Conservation (phyloP, 1,284 basidiomycete genomes). For the Sporisorium exsertum region DNA sequence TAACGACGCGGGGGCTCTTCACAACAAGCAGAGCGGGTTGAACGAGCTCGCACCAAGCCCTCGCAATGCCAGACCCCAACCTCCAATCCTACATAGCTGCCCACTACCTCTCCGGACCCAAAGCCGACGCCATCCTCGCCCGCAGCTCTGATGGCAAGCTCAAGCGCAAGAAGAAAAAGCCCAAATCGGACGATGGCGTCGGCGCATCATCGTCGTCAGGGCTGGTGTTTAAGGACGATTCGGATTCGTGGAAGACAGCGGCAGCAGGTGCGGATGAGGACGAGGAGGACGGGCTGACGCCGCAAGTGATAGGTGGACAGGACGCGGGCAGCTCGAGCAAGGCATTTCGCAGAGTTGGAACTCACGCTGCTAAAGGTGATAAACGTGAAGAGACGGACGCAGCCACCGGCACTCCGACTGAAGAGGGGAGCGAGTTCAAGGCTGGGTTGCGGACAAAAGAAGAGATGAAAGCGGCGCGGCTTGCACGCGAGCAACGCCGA, state of each 20-base stretch:
- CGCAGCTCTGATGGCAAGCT: constrained; percentile 74
- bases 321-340: constrained; percentile 4
- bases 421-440: constrained; percentile 21
- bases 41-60: neutral
- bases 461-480: constrained; percentile 52
- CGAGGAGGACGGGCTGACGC: constrained; percentile 43
- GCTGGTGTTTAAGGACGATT: constrained; percentile 57
- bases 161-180: constrained; percentile 79
- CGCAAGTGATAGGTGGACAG: constrained; percentile 30
- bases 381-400: neutral
- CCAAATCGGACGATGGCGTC: constrained; percentile 60
- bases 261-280: constrained; percentile 18
- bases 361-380: neutral
- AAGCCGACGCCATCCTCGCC: constrained; percentile 92
- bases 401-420: neutral
- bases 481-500: constrained; percentile 35
- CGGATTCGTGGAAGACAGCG: constrained; percentile 48
- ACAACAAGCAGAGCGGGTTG: neutral
- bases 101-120: constrained; percentile 93
- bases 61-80: constrained; percentile 64
- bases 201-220: constrained; percentile 21
- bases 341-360: constrained; percentile 37
- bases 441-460: constrained; percentile 51
- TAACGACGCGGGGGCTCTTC: too few relatives aligned
- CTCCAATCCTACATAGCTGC: constrained; percentile 73